A percentile compares a stretch with the other conserved stretches of the same genome.
These are phyloP conservation scores for Trametopsis cervina DNA, from an alignment of 768 basidiomycete genomes.

Conservation along the genomic window DNA sequence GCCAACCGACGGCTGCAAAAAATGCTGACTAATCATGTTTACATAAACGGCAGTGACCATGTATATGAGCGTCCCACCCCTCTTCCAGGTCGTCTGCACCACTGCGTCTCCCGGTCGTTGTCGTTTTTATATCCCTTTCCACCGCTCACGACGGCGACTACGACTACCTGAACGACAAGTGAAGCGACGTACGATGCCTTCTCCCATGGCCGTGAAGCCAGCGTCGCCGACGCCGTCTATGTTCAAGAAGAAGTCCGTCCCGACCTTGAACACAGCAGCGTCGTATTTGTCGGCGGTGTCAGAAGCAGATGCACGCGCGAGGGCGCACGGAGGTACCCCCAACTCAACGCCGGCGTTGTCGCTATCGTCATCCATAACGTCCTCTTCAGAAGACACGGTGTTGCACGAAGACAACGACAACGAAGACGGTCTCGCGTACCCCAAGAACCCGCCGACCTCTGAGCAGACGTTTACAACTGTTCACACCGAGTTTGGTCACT, in stretches of 20 bases:
- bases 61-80: no score
- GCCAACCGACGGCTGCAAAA: no score
- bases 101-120: slow-evolving; percentile 12
- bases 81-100: not conserved
- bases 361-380: slow-evolving; percentile 64
- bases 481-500: slow-evolving; percentile 92
- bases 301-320: slow-evolving; percentile 61
- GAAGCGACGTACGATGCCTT: slow-evolving; percentile 32
- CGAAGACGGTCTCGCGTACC: slow-evolving; percentile 50
- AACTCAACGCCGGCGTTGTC: slow-evolving; percentile 68
- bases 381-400: slow-evolving; percentile 61
- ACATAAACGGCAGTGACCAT: no score
- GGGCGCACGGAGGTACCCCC: slow-evolving; percentile 39
- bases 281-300: slow-evolving; percentile 57
- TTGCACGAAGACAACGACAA: slow-evolving; percentile 43
- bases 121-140: slow-evolving; percentile 4
- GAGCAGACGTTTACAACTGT: slow-evolving; percentile 72
- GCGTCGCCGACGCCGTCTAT: slow-evolving; percentile 46
- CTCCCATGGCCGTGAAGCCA: slow-evolving; percentile 59
- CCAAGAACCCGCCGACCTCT: slow-evolving; percentile 67
- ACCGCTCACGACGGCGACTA: slow-evolving; percentile 9
- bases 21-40: slow-evolving; percentile 1
- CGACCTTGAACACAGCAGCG: slow-evolving; percentile 44
- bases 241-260: slow-evolving; percentile 42
- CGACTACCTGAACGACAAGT: slow-evolving; percentile 11